Evolutionary conservation across 169 alveolate species (phyloP).

Genomic region (Eimeria praecox): DNA sequence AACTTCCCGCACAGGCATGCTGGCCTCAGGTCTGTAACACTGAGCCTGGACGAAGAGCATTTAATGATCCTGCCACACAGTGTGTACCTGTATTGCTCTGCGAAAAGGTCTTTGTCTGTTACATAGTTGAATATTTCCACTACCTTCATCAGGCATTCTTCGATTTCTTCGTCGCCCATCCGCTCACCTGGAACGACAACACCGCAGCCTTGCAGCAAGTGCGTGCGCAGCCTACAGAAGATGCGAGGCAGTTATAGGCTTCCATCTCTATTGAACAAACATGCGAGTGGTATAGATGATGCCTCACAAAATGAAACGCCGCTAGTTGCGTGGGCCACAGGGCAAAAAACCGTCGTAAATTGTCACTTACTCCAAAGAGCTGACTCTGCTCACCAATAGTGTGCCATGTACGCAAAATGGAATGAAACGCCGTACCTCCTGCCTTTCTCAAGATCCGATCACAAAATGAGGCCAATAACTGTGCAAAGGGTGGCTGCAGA

Average conservation of each 20-base stretch:
- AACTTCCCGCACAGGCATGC: neutral
- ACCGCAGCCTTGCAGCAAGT: neutral
- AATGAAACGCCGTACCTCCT: constrained; percentile 42
- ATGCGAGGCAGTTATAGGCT: neutral
- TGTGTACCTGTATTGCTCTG: constrained; percentile 88
- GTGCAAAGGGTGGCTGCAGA: constrained; percentile 78
- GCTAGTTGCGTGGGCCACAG: neutral
- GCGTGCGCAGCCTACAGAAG: neutral
- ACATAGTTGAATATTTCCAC: constrained; percentile 90
- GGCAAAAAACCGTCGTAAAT: neutral
- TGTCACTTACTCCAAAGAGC: no score
- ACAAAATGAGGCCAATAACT: constrained; percentile 81
- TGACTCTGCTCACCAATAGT: neutral
- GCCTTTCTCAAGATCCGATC: constrained; percentile 80
- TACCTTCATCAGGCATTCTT: constrained; percentile 84
- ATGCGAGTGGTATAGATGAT: neutral
- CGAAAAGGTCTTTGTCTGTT: constrained; percentile 91
- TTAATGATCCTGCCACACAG: neutral
- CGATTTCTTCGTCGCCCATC: constrained; percentile 80
- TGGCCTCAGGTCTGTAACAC: neutral
- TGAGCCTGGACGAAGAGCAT: neutral
- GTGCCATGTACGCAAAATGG: neutral
- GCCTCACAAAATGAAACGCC: neutral
- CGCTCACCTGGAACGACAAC: constrained; percentile 63
- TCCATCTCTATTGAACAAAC: neutral